These are phyloP conservation scores for Talaromyces sp. DNA, from an alignment of 2,329 filamentous ascomycete genomes.

Conservation along the genomic window DNA sequence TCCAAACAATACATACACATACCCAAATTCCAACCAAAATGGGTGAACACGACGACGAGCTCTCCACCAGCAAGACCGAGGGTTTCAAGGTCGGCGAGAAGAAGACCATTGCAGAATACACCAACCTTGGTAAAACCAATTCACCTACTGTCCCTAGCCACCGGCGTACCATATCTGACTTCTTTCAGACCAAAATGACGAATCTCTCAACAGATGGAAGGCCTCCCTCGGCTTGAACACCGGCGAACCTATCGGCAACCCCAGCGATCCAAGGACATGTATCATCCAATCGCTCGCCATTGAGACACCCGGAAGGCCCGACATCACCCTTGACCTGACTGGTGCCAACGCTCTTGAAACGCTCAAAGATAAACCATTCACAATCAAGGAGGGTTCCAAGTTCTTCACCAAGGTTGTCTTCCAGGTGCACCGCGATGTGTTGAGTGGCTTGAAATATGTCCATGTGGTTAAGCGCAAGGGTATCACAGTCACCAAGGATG, in stretches of 20 bases:
- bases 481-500: constrained; percentile 82
- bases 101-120: constrained; percentile 94
- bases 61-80: constrained; percentile 80
- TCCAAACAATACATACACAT: not conserved
- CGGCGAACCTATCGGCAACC: constrained; percentile 68
- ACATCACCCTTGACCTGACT: constrained; percentile 86
- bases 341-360: constrained; percentile 67
- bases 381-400: constrained; percentile 89
- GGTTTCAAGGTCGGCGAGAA: constrained; percentile 99
- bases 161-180: not conserved
- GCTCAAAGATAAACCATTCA: constrained; percentile 91
- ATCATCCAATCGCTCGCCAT: constrained; percentile 90
- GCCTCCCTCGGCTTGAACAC: constrained; percentile 81
- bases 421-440: constrained; percentile 94
- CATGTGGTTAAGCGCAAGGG: constrained; percentile 90
- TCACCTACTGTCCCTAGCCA: not conserved
- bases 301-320: constrained; percentile 74
- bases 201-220: constrained; percentile 97
- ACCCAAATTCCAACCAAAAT: constrained; percentile 45
- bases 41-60: constrained; percentile 74
- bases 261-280: constrained; percentile 81
- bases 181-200: constrained; percentile 63
- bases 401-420: constrained; percentile 95
- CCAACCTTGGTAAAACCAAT: constrained; percentile 69
- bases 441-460: constrained; percentile 92